Evolutionary conservation across 768 basidiomycete species (phyloP), one percentile per base, ranked within the genome.

Genomic region (Phaeotremella fagi): DNA sequence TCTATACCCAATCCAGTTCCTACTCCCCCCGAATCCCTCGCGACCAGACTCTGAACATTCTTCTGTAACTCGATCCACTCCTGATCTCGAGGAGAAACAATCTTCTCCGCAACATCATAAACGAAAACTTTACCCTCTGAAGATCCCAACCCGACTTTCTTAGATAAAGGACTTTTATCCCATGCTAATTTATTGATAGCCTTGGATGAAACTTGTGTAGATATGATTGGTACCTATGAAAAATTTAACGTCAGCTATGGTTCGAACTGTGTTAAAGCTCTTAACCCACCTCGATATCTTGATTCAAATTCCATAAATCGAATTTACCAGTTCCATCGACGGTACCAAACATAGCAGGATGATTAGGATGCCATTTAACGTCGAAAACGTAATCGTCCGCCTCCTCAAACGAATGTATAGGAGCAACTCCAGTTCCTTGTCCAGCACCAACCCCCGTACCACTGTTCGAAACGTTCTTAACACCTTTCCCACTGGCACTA

Each of bases 321-420:
- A 99, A 97, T 73, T 86, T 87, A 23, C 92, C 95, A 1, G 88
- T 86, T 2, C 95, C 95, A 70, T 98, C 91, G 1, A 89, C 95
- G 3, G 84, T 84, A 20, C 88, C 92, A 72, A 98, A 99, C 43
- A 92, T 57, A 1, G 94, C 90, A 14, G 95, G 95, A 75, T 99
- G 92, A 14, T 83, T 79, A 4, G 94, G 91, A 72, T 99, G 95
- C 95, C 95, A 99, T 72, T 86, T 88, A 42, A 90, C 92, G 77
- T 97, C 95, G 76, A 95, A 98, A 9, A 99, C 94, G 71, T 98
- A 97, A 73, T 99, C 95, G 70, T 92, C 90, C 12, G 91, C 88
- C 74, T 97, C 94, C 61, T 99, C 94, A 66, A 99, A 98, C 35
- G 89, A 90, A 71, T 92, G 87, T 22, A 98, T 62, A 2, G 94